Evolutionary conservation across 495 filamentous ascomycete genomes (phyloP).

Genomic region (Penicillium bialowiezense): DNA sequence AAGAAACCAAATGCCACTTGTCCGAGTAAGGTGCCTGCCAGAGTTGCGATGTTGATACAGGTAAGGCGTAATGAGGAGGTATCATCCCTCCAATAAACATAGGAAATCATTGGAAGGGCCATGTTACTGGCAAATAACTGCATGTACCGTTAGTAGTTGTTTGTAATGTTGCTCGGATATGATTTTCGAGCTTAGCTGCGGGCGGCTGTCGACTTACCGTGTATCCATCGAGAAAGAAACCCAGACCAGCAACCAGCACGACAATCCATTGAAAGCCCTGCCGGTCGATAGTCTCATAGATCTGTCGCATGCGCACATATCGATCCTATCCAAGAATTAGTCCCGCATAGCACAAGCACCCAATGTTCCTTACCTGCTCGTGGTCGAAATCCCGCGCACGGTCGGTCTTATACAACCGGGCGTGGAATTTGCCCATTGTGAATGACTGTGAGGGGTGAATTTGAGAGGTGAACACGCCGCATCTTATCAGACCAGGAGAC

Average conservation of each 20-base stretch:
- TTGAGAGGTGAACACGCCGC: not conserved
- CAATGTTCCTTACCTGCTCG: constrained; percentile 35
- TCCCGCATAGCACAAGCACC: not conserved
- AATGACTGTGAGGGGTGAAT: not conserved
- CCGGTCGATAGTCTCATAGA: constrained; percentile 49
- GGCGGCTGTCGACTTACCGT: constrained; percentile 46
- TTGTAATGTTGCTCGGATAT: not conserved
- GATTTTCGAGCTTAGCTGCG: not conserved
- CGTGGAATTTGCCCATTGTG: constrained; percentile 38
- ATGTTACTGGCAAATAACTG: constrained; percentile 64
- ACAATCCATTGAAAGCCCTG: constrained; percentile 48
- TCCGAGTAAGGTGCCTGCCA: constrained; percentile 57
- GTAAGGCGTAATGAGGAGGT: constrained; percentile 34
- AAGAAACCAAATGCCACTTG: constrained; percentile 61
- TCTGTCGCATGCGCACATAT: constrained; percentile 46
- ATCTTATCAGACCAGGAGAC: not conserved
- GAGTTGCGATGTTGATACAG: constrained; percentile 59
- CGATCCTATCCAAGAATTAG: constrained; percentile 31
- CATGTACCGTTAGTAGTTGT: not conserved
- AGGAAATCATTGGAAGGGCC: constrained; percentile 57
- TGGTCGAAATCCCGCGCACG: constrained; percentile 49
- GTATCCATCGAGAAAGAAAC: constrained; percentile 69
- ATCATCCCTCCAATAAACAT: constrained; percentile 58
- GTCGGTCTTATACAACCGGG: constrained; percentile 46
- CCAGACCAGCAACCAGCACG: constrained; percentile 59